These are phyloP conservation scores for Rhynchosporium secalis DNA, from an alignment of 2,329 filamentous ascomycete genomes.

Conservation along the genomic window DNA sequence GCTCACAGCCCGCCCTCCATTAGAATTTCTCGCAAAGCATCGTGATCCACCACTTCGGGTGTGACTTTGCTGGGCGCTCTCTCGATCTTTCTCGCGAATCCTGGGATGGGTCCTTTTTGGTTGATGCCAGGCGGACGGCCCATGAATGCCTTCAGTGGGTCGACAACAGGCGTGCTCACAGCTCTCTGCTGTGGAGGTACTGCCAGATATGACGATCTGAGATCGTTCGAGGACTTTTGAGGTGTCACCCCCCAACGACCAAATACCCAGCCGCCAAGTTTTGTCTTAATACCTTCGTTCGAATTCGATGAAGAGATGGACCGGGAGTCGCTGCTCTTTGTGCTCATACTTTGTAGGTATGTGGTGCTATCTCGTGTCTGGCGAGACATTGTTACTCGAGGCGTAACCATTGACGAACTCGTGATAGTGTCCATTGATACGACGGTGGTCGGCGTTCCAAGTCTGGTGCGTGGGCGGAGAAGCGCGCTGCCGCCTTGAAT, in stretches of 20 bases:
- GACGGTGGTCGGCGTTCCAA: slow-evolving; percentile 45
- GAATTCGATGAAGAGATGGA: slow-evolving; percentile 39
- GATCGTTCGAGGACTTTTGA: slow-evolving; percentile 23
- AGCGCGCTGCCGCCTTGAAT: slow-evolving; percentile 49
- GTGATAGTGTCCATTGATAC: slow-evolving; percentile 55
- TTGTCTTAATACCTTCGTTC: slow-evolving; percentile 46
- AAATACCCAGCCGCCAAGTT: slow-evolving; percentile 65
- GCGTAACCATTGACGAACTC: slow-evolving; percentile 53
- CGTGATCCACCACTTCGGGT: slow-evolving; percentile 35
- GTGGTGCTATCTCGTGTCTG: slow-evolving; percentile 50
- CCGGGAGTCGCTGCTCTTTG: slow-evolving; percentile 32
- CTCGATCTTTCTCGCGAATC: slow-evolving; percentile 55
- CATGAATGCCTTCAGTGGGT: slow-evolving; percentile 40
- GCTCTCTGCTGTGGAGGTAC: slow-evolving; percentile 26
- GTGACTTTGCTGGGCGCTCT: slow-evolving; percentile 37
- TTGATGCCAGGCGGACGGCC: slow-evolving; percentile 72
- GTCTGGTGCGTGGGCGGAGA: slow-evolving; percentile 49
- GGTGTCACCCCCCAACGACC: slow-evolving; percentile 62
- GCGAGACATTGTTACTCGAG: slow-evolving; percentile 55
- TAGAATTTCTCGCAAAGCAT: slow-evolving; percentile 37
- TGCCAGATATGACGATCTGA: slow-evolving; percentile 11
- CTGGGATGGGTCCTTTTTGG: slow-evolving; percentile 71
- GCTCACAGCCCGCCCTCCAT: slow-evolving; percentile 23
- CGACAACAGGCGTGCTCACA: slow-evolving; percentile 41
- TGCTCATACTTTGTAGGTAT: slow-evolving; percentile 56